Evolutionary conservation across 169 alveolate species (phyloP), one percentile per base, ranked within the genome.

Genomic region (Plasmodium billcollinsi): DNA sequence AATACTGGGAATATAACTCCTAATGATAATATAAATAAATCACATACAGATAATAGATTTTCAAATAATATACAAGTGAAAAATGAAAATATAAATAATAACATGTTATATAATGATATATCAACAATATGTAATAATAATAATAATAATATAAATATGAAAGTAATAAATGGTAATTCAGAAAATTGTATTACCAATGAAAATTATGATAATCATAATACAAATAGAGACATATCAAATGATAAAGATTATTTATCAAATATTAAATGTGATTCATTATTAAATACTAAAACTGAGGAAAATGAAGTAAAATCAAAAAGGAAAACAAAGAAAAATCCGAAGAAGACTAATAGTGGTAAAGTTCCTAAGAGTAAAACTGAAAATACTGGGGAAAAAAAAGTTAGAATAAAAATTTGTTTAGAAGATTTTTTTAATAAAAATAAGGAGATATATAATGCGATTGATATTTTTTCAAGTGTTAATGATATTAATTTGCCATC

Each of bases 381-480:
- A 78, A 66, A 65, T 20, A 26, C 71, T 15, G 20, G 47, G 12
- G 89, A 78, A 50, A 78, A 66, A 66, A 78, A 78, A 66, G n/a
- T 78, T n/a, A 26, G 67, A 52, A 39, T 71, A 65, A 78, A 65
- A 78, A 78, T 78, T 7, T 50, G 78, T 49, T 59, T 78, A 15
- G 80, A 78, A 59, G 89, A 78, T 26, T 78, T 65, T 47, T 78
- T 65, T 47, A 78, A 78, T 29, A 65, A 54, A 43, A 63, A 67
- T 52, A 78, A 78, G 24, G 89, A 78, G 61, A 52, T 78, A 78
- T 78, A 78, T 56, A 52, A 78, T 56, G 56, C 45, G 3, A 78
- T 78, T 7, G 78, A 78, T 20, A 67, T 70, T 14, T 24, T 78
- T 11, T 5, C 70, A 39, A 20, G 56, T 24, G 50, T 78, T 15